Conservation (phyloP, 768 basidiomycete genomes). For the Stropharia rugosoannulata region DNA sequence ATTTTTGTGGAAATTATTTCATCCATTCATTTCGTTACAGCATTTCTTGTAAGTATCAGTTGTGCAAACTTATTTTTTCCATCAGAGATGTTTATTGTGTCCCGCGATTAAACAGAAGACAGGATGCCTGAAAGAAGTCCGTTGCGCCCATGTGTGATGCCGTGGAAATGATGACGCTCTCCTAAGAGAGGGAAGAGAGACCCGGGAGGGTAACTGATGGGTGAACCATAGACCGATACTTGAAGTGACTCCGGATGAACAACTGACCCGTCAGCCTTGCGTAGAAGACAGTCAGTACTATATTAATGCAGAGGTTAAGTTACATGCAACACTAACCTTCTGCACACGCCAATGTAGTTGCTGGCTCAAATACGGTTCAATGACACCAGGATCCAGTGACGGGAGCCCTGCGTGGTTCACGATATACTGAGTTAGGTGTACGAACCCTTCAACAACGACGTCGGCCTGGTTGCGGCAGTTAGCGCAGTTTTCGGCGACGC, state of each 20-base stretch:
- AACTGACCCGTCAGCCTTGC: conserved; percentile 18
- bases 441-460: conserved; percentile 39
- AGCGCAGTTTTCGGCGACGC: conserved; percentile 31
- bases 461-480: conserved; percentile 30
- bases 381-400: conserved; percentile 35
- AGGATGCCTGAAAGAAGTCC: conserved; percentile 16
- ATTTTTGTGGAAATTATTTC: too few species aligned
- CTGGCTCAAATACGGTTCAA: conserved; percentile 38
- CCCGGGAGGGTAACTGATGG: conserved; percentile 26
- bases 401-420: conserved; percentile 23
- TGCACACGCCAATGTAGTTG: conserved; percentile 43
- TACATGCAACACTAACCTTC: conserved; percentile 26
- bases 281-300: background rate
- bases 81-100: too few species aligned
- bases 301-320: background rate
- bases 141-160: conserved; percentile 23
- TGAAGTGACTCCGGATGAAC: conserved; percentile 27
- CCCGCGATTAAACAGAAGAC: background rate
- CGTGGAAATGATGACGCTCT: conserved; percentile 12
- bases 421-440: conserved; percentile 40
- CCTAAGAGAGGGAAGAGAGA: conserved; percentile 27
- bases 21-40: too few species aligned
- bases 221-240: conserved; percentile 25
- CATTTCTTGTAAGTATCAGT: too few species aligned
- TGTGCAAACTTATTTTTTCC: too few species aligned